phyloP scores from a whole-genome alignment of 2,329 filamentous ascomycete genomes.

The Neonectria hederae region DNA sequence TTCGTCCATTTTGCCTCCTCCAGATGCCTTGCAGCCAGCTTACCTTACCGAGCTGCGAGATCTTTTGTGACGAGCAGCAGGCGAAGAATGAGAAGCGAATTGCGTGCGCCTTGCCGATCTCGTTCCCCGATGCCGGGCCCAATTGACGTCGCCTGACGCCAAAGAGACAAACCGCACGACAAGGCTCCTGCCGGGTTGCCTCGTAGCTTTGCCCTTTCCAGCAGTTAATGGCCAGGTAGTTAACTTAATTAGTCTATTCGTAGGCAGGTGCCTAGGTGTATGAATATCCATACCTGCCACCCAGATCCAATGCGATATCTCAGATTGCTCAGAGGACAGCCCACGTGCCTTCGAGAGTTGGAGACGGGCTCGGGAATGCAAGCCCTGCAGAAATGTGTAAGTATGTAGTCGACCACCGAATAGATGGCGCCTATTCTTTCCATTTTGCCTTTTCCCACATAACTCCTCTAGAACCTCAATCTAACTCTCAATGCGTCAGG shows the following conservation, averaged over 20 bases:
- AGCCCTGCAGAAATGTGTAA: not conserved
- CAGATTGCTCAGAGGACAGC: not conserved
- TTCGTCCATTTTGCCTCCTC: conserved; percentile 21
- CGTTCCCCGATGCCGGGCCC: conserved; percentile 11
- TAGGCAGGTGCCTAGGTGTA: not conserved
- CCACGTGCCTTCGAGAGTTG: not conserved
- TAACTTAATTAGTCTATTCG: too few relatives aligned
- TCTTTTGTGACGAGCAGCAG: conserved; percentile 20
- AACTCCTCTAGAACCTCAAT: not conserved
- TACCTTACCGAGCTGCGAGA: conserved; percentile 21
- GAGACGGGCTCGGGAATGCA: not conserved
- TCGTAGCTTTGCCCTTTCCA: not conserved
- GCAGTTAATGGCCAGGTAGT: too few relatives aligned
- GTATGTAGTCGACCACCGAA: too few relatives aligned
- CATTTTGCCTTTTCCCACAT: not conserved
- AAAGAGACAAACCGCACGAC: conserved; percentile 3
- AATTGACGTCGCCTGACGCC: conserved; percentile 8
- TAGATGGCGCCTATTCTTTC: not conserved
- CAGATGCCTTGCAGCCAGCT: conserved; percentile 30
- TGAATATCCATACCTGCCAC: not conserved
- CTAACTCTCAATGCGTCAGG: not conserved
- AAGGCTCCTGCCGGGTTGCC: not conserved
- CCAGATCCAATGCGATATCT: not conserved
- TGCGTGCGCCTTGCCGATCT: conserved; percentile 27
- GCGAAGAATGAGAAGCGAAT: conserved; percentile 17